Evolutionary conservation across 768 basidiomycete species (phyloP).

Genomic region (Ephemerocybe angulata): DNA sequence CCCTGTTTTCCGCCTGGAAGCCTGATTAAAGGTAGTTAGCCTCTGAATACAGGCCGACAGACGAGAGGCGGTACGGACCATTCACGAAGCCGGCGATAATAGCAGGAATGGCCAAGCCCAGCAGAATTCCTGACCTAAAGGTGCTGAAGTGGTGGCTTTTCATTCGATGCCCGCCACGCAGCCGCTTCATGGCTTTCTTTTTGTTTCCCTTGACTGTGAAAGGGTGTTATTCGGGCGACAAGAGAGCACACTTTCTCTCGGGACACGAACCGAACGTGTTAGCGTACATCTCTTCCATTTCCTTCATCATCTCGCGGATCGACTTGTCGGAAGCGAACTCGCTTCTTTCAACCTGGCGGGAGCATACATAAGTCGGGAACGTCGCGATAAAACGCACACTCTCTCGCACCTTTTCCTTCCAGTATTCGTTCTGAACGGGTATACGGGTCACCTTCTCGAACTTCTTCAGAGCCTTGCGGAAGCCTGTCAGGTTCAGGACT

Average conservation of each 20-base stretch:
- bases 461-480: conserved; percentile 82
- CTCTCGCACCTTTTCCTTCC: conserved; percentile 62
- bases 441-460: conserved; percentile 81
- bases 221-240: not conserved
- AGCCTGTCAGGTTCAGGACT: conserved; percentile 86
- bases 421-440: conserved; percentile 71
- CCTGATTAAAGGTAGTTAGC: conserved; percentile 37
- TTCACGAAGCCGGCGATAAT: conserved; percentile 58
- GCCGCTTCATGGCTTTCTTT: conserved; percentile 67
- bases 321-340: conserved; percentile 61
- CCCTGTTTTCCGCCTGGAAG: conserved; percentile 49
- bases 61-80: conserved; percentile 35
- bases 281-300: conserved; percentile 78
- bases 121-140: conserved; percentile 66
- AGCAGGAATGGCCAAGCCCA: conserved; percentile 74
- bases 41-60: not conserved
- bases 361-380: not conserved
- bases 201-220: conserved; percentile 59
- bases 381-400: not conserved
- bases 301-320: conserved; percentile 63
- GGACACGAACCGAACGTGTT: conserved; percentile 62
- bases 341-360: conserved; percentile 56
- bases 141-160: conserved; percentile 69
- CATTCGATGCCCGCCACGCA: conserved; percentile 49
- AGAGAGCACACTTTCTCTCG: too few relatives aligned